Evolutionary conservation across 768 basidiomycete species (phyloP).

Genomic region (Trametes meyenii): DNA sequence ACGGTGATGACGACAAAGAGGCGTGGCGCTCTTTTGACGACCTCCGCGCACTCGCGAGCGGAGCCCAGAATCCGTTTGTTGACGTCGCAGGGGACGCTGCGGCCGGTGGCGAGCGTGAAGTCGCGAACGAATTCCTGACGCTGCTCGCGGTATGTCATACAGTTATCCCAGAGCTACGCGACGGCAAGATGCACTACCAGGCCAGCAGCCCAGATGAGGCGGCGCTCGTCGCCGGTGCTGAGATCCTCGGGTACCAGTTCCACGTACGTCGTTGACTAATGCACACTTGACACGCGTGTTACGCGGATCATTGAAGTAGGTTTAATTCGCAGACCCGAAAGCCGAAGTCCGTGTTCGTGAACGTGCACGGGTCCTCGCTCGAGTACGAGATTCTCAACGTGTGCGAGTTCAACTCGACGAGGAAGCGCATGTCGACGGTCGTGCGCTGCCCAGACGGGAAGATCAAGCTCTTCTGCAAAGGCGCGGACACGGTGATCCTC

Average conservation of each 20-base stretch:
- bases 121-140: constrained; percentile 39
- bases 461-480: constrained; percentile 95
- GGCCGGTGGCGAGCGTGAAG: constrained; percentile 41
- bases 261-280: constrained; percentile 66
- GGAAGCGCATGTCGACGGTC: constrained; percentile 97
- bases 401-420: constrained; percentile 98
- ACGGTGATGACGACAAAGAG: constrained; percentile 51
- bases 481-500: constrained; percentile 96
- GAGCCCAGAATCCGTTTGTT: constrained; percentile 54
- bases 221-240: constrained; percentile 92
- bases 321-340: constrained; percentile 75
- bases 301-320: background rate
- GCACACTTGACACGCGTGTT: background rate
- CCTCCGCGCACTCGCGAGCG: constrained; percentile 58
- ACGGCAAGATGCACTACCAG: constrained; percentile 91
- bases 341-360: constrained; percentile 92
- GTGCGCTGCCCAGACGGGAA: constrained; percentile 85
- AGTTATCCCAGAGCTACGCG: constrained; percentile 90
- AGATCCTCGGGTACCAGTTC: constrained; percentile 89
- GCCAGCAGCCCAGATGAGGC: constrained; percentile 99
- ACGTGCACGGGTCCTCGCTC: constrained; percentile 65
- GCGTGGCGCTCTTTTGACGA: constrained; percentile 84
- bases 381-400: constrained; percentile 95
- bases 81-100: constrained; percentile 38
- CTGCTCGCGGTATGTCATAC: constrained; percentile 93